Evolutionary conservation across 1,284 basidiomycete genomes (phyloP), one percentile per base, ranked within the genome.

Genomic region (Ustilago nuda): DNA sequence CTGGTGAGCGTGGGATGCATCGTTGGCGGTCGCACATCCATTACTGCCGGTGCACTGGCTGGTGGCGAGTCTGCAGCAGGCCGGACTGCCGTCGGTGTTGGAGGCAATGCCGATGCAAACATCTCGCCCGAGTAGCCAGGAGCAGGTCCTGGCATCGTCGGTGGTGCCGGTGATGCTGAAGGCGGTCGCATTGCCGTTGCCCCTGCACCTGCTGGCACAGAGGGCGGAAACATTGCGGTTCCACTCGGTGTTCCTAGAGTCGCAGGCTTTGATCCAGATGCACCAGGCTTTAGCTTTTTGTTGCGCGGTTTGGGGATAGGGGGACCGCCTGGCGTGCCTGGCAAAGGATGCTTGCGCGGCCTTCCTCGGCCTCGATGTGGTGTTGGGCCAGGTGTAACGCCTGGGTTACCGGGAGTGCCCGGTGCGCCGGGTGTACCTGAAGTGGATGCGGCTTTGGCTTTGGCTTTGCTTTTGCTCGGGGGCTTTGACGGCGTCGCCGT

Each of bases 261-360:
- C 6, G 41, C 32, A 11, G 65, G 58, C 9, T 57, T 41, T 27
- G 53, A 8, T 3, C 37, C 56, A n/a, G 64, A 39, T 35, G 67
- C 36, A 30, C 23, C 23, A 27, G 66, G 63, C 56, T 76, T 76
- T n/a, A 66, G 66, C 56, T 68, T 76, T 62, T 76, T 76, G 60
- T 72, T 76, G 27, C 62, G 63, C 33, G 69, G 62, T 9, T 66
- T 52, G 30, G 53, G 60, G 12, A 57, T 37, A 17, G 72, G 72
- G 4, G 67, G 66, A 36, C 70, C 70, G n/a, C 72, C 72, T 15
- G 73, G 67, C 9, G 73, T 72, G n/a, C 73, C 73, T 17, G 70
- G 69, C 35, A 72, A 46, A 5, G 70, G 70, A 66, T 76, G 70
- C 46, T 76, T 76, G 50, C 74, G 74, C n/a, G 74, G 74, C 23